These are phyloP conservation scores for Xylaria longipes DNA, from an alignment of 495 filamentous ascomycete genomes.

Conservation along the genomic window DNA sequence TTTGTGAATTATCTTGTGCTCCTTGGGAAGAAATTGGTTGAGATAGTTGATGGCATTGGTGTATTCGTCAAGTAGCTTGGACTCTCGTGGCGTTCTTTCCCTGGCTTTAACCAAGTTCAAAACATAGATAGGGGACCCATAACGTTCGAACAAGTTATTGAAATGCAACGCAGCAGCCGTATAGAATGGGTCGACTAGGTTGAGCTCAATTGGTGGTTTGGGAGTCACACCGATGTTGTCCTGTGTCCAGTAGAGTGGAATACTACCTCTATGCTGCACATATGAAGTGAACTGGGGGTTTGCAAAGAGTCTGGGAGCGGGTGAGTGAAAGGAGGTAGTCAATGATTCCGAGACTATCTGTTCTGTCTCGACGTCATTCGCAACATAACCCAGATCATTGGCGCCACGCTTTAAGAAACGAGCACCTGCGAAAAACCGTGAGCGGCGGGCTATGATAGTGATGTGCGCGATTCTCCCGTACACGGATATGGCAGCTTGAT, in stretches of 20 bases:
- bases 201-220: conserved; percentile 93
- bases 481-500: conserved; percentile 83
- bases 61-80: conserved; percentile 87
- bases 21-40: conserved; percentile 87
- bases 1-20: conserved; percentile 87
- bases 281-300: conserved; percentile 95
- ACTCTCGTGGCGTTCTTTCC: conserved; percentile 91
- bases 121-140: conserved; percentile 88
- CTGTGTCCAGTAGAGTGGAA: conserved; percentile 96
- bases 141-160: conserved; percentile 92
- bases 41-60: conserved; percentile 88
- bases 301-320: conserved; percentile 82
- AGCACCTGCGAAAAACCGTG: conserved; percentile 92
- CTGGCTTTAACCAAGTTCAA: conserved; percentile 93
- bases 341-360: conserved; percentile 94
- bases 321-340: conserved; percentile 94
- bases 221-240: conserved; percentile 94
- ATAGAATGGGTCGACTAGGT: conserved; percentile 94
- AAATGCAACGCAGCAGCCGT: conserved; percentile 96
- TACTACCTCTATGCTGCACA: conserved; percentile 95
- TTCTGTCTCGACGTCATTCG: conserved; percentile 99
- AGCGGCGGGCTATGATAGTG: conserved; percentile 89
- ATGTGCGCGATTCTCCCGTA: conserved; percentile 89
- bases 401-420: conserved; percentile 93
- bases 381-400: conserved; percentile 95